Evolutionary conservation across 495 filamentous ascomycete species (phyloP), one percentile per base, ranked within the genome.

Genomic region (Penicillium maclennaniae): DNA sequence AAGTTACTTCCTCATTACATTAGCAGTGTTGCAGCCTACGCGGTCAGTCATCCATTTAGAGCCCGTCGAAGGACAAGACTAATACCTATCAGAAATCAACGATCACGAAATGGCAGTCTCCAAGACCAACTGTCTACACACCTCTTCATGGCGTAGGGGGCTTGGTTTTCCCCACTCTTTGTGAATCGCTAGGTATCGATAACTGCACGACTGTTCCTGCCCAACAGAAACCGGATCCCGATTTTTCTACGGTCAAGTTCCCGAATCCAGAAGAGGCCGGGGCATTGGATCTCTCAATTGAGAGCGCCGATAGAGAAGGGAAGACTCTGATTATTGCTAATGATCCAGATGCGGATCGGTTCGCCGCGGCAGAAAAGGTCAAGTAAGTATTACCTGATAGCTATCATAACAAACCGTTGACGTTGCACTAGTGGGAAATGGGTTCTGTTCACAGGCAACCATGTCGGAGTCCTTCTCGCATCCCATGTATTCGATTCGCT

Each of bases 231-330:
- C 84, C 86, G 7, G 73, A 89, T 63, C 83, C 86, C 0, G 78
- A 87, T 37, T 89, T 89, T 46, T 83, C 86, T 2, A 88, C 86
- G 0, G 82, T 88, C 17, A 72, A 72, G 21, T 88, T 87, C 58
- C 86, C 86, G 3, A 89, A 89, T 56, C 86, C 86, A 0, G 86
- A 89, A 62, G 86, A 89, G 59, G 74, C 76, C 37, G 85, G 84
- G 15, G 84, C 86, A 10, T 64, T 89, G n/a, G 77, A 87, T 55
- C 72, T 88, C 23, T 80, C 86, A 10, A 80, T 81, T 28, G 48
- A 71, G 45, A 75, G 74, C 9, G 86, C 85, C 38, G 75, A 84
- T 37, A 54, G 61, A 43, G 54, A 75, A 20, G 66, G 65, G 17
- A 70, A 78, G 57, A 62, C 61, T 15, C 55, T 88, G 10, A 76